Percentiles rank a stretch among this genome's conserved stretches.
phyloP scores from a whole-genome alignment of 768 basidiomycete genomes.

The Amanita thiersii region DNA sequence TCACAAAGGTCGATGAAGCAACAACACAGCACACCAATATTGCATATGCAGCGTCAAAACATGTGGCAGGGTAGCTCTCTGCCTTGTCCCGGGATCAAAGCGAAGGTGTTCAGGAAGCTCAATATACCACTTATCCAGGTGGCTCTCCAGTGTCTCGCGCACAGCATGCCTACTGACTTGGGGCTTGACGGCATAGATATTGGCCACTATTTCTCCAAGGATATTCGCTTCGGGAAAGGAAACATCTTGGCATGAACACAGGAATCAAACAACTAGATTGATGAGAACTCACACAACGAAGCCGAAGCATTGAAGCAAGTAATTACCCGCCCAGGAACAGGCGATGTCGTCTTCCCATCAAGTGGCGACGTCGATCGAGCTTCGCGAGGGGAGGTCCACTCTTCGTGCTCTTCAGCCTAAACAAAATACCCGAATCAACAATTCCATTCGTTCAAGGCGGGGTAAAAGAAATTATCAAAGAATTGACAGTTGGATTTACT shows the following conservation, averaged over 20 bases:
- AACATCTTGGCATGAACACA: conserved; percentile 8
- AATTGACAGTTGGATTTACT: conserved; percentile 10
- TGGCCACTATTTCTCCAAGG: conserved; percentile 59
- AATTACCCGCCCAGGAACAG: conserved; percentile 41
- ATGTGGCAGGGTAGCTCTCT: conserved; percentile 46
- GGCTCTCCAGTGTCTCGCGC: conserved; percentile 46
- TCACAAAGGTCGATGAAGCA: conserved; percentile 77
- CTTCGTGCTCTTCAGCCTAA: conserved; percentile 61
- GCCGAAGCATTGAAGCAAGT: conserved; percentile 80
- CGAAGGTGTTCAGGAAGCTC: conserved; percentile 63
- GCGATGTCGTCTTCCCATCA: conserved; percentile 17
- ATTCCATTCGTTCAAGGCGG: not conserved
- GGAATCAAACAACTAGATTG: not conserved
- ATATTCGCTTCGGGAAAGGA: conserved; percentile 45
- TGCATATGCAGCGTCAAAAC: conserved; percentile 76
- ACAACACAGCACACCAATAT: conserved; percentile 73
- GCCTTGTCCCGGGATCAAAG: conserved; percentile 39
- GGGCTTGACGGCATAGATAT: conserved; percentile 61
- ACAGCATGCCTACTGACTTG: conserved; percentile 50
- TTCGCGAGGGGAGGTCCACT: conserved; percentile 31
- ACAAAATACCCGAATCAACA: not conserved
- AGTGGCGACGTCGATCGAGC: conserved; percentile 17
- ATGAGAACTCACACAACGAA: conserved; percentile 45
- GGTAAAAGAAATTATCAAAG: conserved; percentile 5
- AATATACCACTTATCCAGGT: conserved; percentile 69